These are phyloP conservation scores for Viola pubescens DNA, from an alignment of 441 rosid genomes.

Conservation along the genomic window DNA sequence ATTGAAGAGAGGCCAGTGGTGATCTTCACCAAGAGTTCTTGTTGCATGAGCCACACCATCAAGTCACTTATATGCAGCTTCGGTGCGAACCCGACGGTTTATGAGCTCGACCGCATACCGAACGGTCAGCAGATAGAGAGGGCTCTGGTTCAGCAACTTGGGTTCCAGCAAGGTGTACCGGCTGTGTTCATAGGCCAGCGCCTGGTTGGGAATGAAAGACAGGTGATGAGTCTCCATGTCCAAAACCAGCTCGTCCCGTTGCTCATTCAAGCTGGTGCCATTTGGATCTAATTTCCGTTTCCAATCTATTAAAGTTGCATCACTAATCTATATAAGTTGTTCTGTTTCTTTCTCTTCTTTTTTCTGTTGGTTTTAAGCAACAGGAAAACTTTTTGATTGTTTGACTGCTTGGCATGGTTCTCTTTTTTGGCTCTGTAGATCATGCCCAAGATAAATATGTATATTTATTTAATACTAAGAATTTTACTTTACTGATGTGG, in stretches of 20 bases:
- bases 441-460: no score
- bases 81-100: conserved; percentile 51
- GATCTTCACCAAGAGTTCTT: conserved; percentile 58
- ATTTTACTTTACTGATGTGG: no score
- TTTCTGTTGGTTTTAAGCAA: neutral
- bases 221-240: conserved; percentile 69
- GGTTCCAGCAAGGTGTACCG: conserved; percentile 57
- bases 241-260: conserved; percentile 45
- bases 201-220: conserved; percentile 58
- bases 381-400: no score
- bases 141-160: conserved; percentile 44
- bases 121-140: conserved; percentile 49
- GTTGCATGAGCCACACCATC: conserved; percentile 62
- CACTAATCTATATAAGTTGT: neutral
- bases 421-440: no score
- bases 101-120: conserved; percentile 48
- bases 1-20: conserved; percentile 48
- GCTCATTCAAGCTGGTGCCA: conserved; percentile 42
- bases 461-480: no score
- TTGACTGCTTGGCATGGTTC: no score
- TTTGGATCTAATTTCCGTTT: conserved; percentile 23
- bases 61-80: conserved; percentile 42
- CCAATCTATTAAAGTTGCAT: neutral
- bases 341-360: neutral
- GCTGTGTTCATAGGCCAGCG: conserved; percentile 66